phyloP scores from a whole-genome alignment of 2,329 filamentous ascomycete species.

The Aureobasidium sp. region DNA sequence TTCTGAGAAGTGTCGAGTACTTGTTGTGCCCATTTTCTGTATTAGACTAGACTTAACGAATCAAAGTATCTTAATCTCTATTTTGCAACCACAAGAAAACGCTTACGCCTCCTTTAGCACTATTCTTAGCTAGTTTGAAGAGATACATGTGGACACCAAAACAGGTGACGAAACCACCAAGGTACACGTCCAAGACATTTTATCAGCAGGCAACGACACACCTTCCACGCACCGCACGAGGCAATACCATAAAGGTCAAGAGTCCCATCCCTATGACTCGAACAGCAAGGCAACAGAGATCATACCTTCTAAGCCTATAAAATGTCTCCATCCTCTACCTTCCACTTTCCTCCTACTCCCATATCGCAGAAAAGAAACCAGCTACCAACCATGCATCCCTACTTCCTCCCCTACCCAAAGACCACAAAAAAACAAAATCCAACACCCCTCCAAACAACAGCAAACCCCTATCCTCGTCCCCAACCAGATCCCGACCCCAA shows the following conservation, averaged over 20 bases:
- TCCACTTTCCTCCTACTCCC: not conserved
- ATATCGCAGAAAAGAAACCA: not conserved
- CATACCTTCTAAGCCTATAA: not conserved
- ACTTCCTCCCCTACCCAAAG: slow-evolving; percentile 1
- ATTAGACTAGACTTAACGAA: not conserved
- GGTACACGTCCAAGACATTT: not conserved
- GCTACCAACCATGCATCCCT: not conserved
- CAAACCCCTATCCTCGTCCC: not conserved
- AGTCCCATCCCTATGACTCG: not conserved
- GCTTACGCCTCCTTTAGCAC: not conserved
- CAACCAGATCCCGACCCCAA: not conserved
- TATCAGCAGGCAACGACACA: slow-evolving; percentile 2
- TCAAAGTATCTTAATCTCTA: not conserved
- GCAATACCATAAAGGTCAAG: not conserved
- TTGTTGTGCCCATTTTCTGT: not conserved
- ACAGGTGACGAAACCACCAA: not conserved
- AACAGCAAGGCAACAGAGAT: not conserved
- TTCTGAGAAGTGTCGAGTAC: not conserved
- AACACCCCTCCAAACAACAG: not conserved
- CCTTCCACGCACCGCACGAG: not conserved
- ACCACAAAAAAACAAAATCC: not conserved
- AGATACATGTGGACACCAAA: not conserved
- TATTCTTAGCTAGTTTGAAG: not conserved
- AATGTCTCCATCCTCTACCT: not conserved
- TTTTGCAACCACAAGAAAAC: not conserved